Conservation (phyloP, 2,329 filamentous ascomycete genomes). For the Neofusicoccum ribis region DNA sequence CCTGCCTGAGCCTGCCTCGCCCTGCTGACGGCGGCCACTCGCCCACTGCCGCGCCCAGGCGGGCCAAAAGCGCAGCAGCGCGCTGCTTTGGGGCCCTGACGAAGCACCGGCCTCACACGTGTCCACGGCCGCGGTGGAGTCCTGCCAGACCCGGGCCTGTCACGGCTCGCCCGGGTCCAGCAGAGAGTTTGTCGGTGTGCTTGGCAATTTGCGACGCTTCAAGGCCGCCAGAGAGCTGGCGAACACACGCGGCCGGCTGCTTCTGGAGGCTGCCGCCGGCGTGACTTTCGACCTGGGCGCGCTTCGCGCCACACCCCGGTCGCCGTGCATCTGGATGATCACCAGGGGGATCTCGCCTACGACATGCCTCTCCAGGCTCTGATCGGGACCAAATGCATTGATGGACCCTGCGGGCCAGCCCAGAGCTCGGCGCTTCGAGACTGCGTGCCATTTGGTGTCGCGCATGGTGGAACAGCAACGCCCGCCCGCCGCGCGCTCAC, state of each 20-base stretch:
- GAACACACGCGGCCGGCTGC: neutral
- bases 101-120: neutral
- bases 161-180: neutral
- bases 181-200: neutral
- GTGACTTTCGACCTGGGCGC: neutral
- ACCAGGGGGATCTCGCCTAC: conserved; percentile 13
- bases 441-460: neutral
- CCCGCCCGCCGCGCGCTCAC: neutral
- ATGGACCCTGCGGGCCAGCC: neutral
- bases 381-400: conserved; percentile 2
- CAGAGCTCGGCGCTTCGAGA: neutral
- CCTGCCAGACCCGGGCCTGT: neutral
- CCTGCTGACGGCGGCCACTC: conserved; percentile 3
- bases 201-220: conserved; percentile 8
- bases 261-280: neutral
- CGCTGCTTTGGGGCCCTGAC: neutral
- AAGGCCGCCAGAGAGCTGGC: neutral
- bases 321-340: conserved; percentile 16
- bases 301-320: conserved; percentile 14
- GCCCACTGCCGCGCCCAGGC: neutral
- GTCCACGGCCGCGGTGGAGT: neutral
- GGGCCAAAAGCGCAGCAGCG: conserved; percentile 5
- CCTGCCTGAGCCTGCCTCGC: neutral
- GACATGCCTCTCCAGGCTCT: neutral
- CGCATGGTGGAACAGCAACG: neutral